Percentiles rank a stretch among this genome's conserved stretches.
phyloP scores from a whole-genome alignment of 2,329 filamentous ascomycete genomes.

The Gaeumannomyces sp. region DNA sequence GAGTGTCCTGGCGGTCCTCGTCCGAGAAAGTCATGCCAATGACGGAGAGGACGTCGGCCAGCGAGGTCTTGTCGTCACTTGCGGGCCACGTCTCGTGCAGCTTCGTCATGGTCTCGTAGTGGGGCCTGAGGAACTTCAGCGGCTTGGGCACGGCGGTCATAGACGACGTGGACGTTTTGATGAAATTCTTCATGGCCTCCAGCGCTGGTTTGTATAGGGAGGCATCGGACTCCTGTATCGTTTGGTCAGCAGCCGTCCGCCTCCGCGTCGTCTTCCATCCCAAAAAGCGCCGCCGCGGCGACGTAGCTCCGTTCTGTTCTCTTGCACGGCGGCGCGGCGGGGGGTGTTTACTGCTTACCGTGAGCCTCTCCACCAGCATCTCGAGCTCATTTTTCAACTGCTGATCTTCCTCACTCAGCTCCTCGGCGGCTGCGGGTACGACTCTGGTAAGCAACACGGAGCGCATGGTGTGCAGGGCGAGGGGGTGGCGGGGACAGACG shows the following conservation, averaged over 20 bases:
- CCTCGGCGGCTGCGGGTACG: conserved; percentile 52
- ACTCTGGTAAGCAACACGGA: conserved; percentile 28
- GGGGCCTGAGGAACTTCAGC: conserved; percentile 92
- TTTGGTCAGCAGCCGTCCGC: conserved; percentile 15
- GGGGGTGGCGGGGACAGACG: conserved; percentile 8
- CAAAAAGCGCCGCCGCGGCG: background rate
- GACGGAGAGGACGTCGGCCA: conserved; percentile 94
- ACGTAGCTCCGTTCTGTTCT: background rate
- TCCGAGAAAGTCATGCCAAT: conserved; percentile 99
- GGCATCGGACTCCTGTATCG: conserved; percentile 70
- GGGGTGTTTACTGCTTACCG: conserved; percentile 46
- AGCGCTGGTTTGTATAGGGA: conserved; percentile 87
- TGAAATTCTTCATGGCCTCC: conserved; percentile 95
- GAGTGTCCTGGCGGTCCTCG: conserved; percentile 88
- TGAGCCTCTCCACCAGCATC: conserved; percentile 93
- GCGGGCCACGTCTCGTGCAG: conserved; percentile 85
- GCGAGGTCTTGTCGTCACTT: conserved; percentile 76
- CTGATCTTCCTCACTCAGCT: conserved; percentile 96
- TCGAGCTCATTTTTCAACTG: conserved; percentile 97
- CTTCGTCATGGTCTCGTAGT: conserved; percentile 85
- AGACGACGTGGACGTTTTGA: conserved; percentile 98
- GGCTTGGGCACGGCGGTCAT: conserved; percentile 99
- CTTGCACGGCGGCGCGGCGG: background rate
- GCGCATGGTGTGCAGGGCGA: background rate
- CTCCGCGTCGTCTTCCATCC: background rate